Percentiles rank a stretch among this genome's conserved stretches.
Evolutionary conservation across 371 early-diverging fungal species (phyloP).

Genomic region (Mortierella sp.): DNA sequence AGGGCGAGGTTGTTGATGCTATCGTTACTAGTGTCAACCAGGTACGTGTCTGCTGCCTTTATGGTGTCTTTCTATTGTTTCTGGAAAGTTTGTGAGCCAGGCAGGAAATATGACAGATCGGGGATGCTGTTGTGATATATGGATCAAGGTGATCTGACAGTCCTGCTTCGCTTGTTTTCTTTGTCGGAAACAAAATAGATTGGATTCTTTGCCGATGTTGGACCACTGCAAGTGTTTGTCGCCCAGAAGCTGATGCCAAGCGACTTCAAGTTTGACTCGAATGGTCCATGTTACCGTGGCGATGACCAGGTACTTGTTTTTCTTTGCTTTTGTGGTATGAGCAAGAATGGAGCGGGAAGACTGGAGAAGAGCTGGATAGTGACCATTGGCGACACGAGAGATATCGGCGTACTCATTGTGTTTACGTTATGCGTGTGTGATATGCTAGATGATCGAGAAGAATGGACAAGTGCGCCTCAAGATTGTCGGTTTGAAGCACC

Average conservation of each 20-base stretch:
- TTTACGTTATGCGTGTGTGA: background rate
- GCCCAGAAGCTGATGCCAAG: slow-evolving; percentile 91
- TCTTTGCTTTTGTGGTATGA: background rate
- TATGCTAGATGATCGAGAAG: slow-evolving; percentile 83
- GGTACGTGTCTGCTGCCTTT: slow-evolving; percentile 60
- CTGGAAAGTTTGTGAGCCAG: too few relatives aligned
- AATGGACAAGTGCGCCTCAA: slow-evolving; percentile 92
- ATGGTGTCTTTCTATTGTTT: too few relatives aligned
- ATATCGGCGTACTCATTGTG: background rate
- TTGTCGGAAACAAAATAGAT: slow-evolving; percentile 66
- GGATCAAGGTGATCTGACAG: background rate
- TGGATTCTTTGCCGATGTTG: slow-evolving; percentile 98
- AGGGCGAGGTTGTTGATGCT: slow-evolving; percentile 98
- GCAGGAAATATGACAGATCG: too few relatives aligned
- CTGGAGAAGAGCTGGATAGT: too few relatives aligned
- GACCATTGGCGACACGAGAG: background rate
- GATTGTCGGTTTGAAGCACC: slow-evolving; percentile 95
- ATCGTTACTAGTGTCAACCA: slow-evolving; percentile 96
- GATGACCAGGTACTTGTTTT: slow-evolving; percentile 82
- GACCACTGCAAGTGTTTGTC: slow-evolving; percentile 98
- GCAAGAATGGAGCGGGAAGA: too few relatives aligned
- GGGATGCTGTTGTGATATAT: too few relatives aligned
- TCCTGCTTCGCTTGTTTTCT: background rate
- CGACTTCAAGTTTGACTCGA: slow-evolving; percentile 92
- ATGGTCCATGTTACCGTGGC: slow-evolving; percentile 87